These are phyloP conservation scores for Mycena crocata DNA, from an alignment of 768 basidiomycete species.

Conservation along the genomic window DNA sequence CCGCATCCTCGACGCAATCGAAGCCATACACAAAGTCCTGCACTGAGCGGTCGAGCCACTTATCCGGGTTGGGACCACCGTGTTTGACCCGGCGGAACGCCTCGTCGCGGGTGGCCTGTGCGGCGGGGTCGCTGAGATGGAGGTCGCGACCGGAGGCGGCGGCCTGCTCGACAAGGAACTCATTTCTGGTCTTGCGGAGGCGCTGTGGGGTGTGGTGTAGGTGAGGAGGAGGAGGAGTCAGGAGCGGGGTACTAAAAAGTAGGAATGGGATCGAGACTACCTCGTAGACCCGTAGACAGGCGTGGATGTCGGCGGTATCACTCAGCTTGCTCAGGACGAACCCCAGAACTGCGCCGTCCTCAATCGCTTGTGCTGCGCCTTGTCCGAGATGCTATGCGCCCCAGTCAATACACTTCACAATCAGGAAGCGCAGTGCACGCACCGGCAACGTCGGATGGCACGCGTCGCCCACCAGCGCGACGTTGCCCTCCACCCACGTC, in stretches of 20 bases:
- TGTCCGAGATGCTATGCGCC: slow-evolving; percentile 21
- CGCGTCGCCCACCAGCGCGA: slow-evolving; percentile 50
- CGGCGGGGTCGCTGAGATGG: slow-evolving; percentile 31
- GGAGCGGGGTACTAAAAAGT: too few relatives aligned
- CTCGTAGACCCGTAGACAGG: slow-evolving; percentile 37
- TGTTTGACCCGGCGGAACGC: slow-evolving; percentile 33
- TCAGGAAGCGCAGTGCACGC: background rate
- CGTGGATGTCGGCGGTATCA: slow-evolving; percentile 14
- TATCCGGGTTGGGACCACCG: slow-evolving; percentile 37
- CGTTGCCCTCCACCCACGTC: slow-evolving; percentile 49
- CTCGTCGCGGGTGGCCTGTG: slow-evolving; percentile 35
- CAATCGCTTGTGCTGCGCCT: slow-evolving; percentile 55
- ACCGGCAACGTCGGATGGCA: slow-evolving; percentile 44
- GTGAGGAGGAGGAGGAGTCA: too few relatives aligned
- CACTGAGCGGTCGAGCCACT: slow-evolving; percentile 34
- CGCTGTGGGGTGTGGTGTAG: slow-evolving; percentile 8
- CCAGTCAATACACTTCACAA: background rate
- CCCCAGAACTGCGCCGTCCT: slow-evolving; percentile 52
- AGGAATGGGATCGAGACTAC: too few relatives aligned
- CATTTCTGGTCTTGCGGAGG: slow-evolving; percentile 35
- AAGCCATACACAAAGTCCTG: slow-evolving; percentile 38
- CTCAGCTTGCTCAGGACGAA: slow-evolving; percentile 39
- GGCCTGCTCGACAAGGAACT: slow-evolving; percentile 35
- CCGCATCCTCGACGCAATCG: slow-evolving; percentile 35
- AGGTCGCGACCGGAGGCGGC: slow-evolving; percentile 32